A percentile compares a stretch with the other conserved stretches of the same genome.
phyloP scores from a whole-genome alignment of 805 yeast genomes.

The Metschnikowia drakensbergensis region DNA sequence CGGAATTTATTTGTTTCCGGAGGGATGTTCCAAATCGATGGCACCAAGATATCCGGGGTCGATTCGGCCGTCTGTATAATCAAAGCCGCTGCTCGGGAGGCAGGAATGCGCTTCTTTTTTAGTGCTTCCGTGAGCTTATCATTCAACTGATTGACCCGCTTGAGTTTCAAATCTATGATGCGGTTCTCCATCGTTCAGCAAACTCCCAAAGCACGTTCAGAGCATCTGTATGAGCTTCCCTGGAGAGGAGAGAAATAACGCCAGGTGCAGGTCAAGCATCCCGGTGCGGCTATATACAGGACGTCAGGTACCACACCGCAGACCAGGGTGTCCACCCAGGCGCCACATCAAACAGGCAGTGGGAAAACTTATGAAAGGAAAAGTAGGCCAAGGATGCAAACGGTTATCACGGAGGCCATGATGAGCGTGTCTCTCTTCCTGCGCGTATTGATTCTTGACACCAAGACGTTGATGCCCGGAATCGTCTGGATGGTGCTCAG shows the following conservation, averaged over 20 bases:
- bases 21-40: conserved; percentile 40
- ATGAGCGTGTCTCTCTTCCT: conserved; percentile 84
- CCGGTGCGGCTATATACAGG: neutral
- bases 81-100: conserved; percentile 56
- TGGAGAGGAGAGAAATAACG: neutral
- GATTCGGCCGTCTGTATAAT: conserved; percentile 42
- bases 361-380: conserved; percentile 25
- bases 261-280: neutral
- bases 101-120: conserved; percentile 54
- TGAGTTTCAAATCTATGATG: conserved; percentile 54
- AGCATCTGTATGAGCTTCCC: neutral
- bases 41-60: conserved; percentile 46
- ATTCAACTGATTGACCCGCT: conserved; percentile 57
- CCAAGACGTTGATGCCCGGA: conserved; percentile 78
- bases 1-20: conserved; percentile 34
- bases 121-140: conserved; percentile 49
- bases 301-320: conserved; percentile 1
- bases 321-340: neutral
- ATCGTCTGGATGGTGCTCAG: conserved; percentile 59
- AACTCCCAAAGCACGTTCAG: conserved; percentile 3
- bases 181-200: conserved; percentile 28
- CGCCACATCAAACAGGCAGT: too few relatives aligned
- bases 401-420: conserved; percentile 67
- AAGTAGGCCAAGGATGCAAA: conserved; percentile 68
- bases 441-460: conserved; percentile 80